phyloP scores from a whole-genome alignment of 257 asterid genomes.

The Leptodermis oblonga region DNA sequence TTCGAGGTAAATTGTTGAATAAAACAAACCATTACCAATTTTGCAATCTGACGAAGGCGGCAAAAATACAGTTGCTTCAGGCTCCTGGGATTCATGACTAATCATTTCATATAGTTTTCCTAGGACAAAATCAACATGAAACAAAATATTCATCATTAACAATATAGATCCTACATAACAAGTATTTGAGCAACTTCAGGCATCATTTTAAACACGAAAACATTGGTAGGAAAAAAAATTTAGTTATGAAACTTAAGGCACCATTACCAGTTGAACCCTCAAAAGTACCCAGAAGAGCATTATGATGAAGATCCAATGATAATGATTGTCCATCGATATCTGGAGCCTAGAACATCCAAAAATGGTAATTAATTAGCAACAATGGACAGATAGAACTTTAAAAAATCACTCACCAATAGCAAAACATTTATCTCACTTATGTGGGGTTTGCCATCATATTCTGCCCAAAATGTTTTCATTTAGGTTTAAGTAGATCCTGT shows the following conservation, averaged over 20 bases:
- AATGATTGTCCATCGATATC: background rate
- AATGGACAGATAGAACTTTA: background rate
- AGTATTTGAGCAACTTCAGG: background rate
- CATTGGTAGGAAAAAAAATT: background rate
- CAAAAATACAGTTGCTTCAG: background rate
- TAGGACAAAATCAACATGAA: background rate
- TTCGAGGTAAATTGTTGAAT: background rate
- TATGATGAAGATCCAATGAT: background rate
- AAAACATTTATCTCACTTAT: background rate
- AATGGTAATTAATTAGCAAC: background rate
- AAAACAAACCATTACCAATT: background rate
- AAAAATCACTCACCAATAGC: background rate
- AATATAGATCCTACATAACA: background rate
- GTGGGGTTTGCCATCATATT: background rate
- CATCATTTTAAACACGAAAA: background rate
- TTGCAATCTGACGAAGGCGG: background rate
- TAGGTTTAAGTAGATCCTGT: background rate
- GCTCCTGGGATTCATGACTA: background rate
- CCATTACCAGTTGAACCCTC: slow-evolving; percentile 4
- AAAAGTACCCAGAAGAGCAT: background rate
- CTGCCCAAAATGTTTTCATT: background rate
- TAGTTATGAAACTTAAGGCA: background rate
- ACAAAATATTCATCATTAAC: background rate
- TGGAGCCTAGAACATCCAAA: background rate
- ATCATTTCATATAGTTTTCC: background rate